Evolutionary conservation across 2,329 filamentous ascomycete genomes (phyloP).

Genomic region (Zymoseptoria ardabiliae): DNA sequence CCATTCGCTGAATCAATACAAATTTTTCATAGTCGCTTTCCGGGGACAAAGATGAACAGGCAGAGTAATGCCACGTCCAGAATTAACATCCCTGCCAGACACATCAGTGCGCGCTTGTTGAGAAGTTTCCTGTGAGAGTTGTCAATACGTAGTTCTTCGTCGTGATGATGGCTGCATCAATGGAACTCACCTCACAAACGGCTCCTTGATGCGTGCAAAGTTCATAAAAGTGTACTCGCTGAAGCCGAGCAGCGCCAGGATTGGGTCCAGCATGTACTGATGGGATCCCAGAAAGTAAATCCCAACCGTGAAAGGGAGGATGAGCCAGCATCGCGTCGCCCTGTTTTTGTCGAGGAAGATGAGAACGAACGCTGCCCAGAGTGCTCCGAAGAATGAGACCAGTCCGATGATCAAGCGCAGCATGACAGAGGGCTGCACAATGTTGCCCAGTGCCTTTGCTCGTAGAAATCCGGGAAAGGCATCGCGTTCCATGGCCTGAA

Average conservation of each 20-base stretch:
- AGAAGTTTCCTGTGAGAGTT: constrained; percentile 56
- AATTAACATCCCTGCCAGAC: constrained; percentile 65
- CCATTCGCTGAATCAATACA: neutral
- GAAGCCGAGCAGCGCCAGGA: constrained; percentile 78
- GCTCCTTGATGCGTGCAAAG: constrained; percentile 80
- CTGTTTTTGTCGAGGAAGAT: constrained; percentile 80
- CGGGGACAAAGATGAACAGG: constrained; percentile 91
- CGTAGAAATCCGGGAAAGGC: constrained; percentile 96
- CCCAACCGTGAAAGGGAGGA: constrained; percentile 85
- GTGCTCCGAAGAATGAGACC: constrained; percentile 77
- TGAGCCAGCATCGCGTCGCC: constrained; percentile 73
- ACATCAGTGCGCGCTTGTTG: constrained; percentile 73
- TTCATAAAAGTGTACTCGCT: constrained; percentile 97
- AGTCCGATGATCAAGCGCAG: constrained; percentile 79
- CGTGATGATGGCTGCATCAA: neutral
- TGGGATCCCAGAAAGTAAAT: constrained; percentile 85
- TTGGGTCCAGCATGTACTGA: constrained; percentile 89
- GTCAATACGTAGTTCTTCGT: constrained; percentile 7
- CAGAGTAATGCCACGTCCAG: constrained; percentile 77
- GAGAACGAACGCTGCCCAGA: constrained; percentile 89
- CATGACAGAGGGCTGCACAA: constrained; percentile 85
- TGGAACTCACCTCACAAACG: constrained; percentile 58
- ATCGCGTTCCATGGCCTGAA: constrained; percentile 98
- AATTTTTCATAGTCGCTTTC: constrained; percentile 59
- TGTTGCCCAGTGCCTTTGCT: constrained; percentile 89